Base-by-base conservation (phyloP, 2,329 filamentous ascomycete species). In the Trichoderma arundinaceum region DNA sequence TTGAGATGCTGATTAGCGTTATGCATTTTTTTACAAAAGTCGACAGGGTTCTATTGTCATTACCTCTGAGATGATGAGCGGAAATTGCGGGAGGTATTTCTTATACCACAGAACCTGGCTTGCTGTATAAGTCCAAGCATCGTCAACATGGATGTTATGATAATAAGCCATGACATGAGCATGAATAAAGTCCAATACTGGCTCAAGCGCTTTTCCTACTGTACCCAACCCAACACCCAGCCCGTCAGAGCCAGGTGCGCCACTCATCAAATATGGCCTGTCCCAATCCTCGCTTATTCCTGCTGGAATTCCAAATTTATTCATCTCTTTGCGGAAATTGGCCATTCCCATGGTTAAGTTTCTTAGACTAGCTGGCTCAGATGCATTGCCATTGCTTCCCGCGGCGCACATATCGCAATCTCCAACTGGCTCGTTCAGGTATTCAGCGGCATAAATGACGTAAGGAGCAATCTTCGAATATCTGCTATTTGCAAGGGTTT, bases 221-320 rank as follows among this genome's bases (percentile, higher is more conserved):
- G 49, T 35, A 1, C 66, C 64, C 9, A 69, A 12, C 10, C 57
- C 57, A 12, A 49, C 43, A 2, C 57, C 57, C 8, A 60, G 3
- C 15, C 57, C 57, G 28, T 60, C 57, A 10, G 57, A 39, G 1
- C 57, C 57, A 61, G n/a, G 44, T 4, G 19, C 56, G n/a, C 56
- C 65, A 35, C 65, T 67, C 65, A 69, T 65, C 52, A 43, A 60
- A 17, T 61, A 54, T 1, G 64, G 68, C 1, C 67, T 57, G 54
- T 69, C 68, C 67, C 68, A 69, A 28, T 69, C 68, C 38, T 69
- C 68, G n/a, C 68, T 69, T 32, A 69, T 69, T 10, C 67, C 68
- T 15, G 65, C 68, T 12, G 66, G 65, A 12, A 69, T 67, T 2
- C 66, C 43, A 41, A 54, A 46, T 17, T 58, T 35, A 7, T 68